Conservation (phyloP, 768 basidiomycete species). For the Boletellus ananas region DNA sequence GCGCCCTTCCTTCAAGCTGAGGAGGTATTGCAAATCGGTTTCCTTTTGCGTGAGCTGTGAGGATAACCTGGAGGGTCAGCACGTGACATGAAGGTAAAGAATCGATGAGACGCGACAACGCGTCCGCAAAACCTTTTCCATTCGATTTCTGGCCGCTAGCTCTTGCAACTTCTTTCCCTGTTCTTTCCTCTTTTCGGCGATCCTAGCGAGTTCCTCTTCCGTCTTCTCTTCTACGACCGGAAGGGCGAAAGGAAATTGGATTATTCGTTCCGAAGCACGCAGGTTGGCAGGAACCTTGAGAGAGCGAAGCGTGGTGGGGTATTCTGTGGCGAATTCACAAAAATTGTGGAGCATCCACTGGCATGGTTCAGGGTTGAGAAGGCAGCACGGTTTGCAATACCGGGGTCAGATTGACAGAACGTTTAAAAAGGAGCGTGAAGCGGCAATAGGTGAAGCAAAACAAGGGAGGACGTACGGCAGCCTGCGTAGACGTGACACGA, state of each 20-base stretch:
- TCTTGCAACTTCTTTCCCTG: constrained; percentile 89
- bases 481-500: constrained; percentile 71
- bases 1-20: constrained; percentile 60
- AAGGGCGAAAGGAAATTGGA: constrained; percentile 82
- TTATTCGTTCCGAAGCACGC: constrained; percentile 60
- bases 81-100: neutral
- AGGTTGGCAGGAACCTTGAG: constrained; percentile 67
- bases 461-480: constrained; percentile 53
- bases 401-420: neutral
- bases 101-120: too few relatives aligned
- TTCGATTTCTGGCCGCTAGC: constrained; percentile 77
- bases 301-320: constrained; percentile 57
- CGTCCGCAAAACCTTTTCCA: constrained; percentile 65
- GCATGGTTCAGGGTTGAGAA: neutral
- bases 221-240: constrained; percentile 76
- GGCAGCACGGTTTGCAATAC: neutral
- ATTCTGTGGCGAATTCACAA: constrained; percentile 80
- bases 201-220: constrained; percentile 80
- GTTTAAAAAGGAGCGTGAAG: neutral
- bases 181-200: constrained; percentile 78
- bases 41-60: constrained; percentile 71
- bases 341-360: constrained; percentile 92
- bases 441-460: neutral
- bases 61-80: neutral
- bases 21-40: constrained; percentile 61